These are phyloP conservation scores for Ophiostoma quercus DNA, from an alignment of 2,329 filamentous ascomycete species.

Conservation along the genomic window DNA sequence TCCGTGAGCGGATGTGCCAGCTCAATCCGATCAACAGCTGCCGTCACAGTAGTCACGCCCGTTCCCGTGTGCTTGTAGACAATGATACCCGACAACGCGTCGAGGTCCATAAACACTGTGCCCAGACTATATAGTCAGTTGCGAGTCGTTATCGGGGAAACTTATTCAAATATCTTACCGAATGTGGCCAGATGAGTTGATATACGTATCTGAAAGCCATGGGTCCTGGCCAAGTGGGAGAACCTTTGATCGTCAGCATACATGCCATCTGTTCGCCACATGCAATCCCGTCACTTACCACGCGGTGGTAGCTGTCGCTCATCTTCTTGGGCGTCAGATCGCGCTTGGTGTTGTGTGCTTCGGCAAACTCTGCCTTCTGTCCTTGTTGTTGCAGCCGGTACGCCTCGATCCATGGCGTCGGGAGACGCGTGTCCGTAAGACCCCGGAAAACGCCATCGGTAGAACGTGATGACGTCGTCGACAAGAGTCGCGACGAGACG, in stretches of 20 bases:
- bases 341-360: conserved; percentile 38
- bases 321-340: conserved; percentile 62
- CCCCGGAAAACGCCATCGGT: conserved; percentile 39
- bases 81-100: conserved; percentile 70
- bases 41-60: conserved; percentile 47
- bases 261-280: neutral
- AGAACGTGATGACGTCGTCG: conserved; percentile 18
- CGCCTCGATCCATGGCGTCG: conserved; percentile 64
- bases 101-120: conserved; percentile 72
- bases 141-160: neutral
- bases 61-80: conserved; percentile 64
- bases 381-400: conserved; percentile 50
- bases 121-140: conserved; percentile 43
- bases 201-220: conserved; percentile 71
- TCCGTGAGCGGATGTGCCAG: conserved; percentile 67
- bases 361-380: conserved; percentile 30
- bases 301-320: conserved; percentile 64
- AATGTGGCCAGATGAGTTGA: conserved; percentile 71
- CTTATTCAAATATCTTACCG: conserved; percentile 33
- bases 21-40: conserved; percentile 46
- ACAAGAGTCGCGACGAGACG: conserved; percentile 14
- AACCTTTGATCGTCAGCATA: conserved; percentile 24
- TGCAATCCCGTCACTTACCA: conserved; percentile 39
- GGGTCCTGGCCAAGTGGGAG: conserved; percentile 67
- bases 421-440: conserved; percentile 35